Percentiles rank a stretch among this genome's conserved stretches.
Conservation (phyloP, 2,329 filamentous ascomycete species). For the Metarhizium robertsii region DNA sequence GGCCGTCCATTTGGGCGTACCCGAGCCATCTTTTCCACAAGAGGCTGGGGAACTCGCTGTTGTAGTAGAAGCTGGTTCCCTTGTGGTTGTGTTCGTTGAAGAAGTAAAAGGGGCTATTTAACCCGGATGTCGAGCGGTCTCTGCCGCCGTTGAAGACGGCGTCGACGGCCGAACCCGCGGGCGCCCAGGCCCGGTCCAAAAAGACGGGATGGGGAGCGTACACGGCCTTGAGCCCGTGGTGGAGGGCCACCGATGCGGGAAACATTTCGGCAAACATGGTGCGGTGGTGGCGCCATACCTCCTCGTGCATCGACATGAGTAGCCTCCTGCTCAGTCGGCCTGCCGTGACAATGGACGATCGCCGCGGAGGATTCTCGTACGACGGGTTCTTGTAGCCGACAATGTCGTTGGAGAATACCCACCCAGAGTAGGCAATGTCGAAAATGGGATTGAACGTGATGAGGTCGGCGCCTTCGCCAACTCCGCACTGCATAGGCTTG, state of each 20-base stretch:
- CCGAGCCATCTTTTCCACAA: constrained; percentile 73
- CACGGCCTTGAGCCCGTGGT: constrained; percentile 70
- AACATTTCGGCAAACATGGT: constrained; percentile 78
- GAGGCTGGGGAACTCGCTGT: constrained; percentile 66
- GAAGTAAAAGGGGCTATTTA: constrained; percentile 56
- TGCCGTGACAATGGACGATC: constrained; percentile 63
- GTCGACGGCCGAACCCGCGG: constrained; percentile 53
- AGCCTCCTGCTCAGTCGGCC: constrained; percentile 58
- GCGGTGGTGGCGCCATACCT: constrained; percentile 56
- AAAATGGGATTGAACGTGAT: constrained; percentile 74
- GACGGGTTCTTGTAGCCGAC: constrained; percentile 56
- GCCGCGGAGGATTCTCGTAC: constrained; percentile 40
- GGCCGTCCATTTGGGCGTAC: constrained; percentile 43
- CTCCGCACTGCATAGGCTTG: constrained; percentile 47
- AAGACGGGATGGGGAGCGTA: constrained; percentile 77
- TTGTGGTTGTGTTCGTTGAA: constrained; percentile 75
- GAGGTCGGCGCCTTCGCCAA: constrained; percentile 63
- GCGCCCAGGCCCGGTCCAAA: constrained; percentile 66
- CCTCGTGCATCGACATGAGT: constrained; percentile 64
- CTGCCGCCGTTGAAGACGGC: constrained; percentile 69
- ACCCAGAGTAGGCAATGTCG: constrained; percentile 60
- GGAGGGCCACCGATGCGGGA: constrained; percentile 58
- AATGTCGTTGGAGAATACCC: constrained; percentile 62
- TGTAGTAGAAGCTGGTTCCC: constrained; percentile 79
- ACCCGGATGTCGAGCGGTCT: constrained; percentile 55